Evolutionary conservation across 805 yeast genomes (phyloP).

Genomic region (Metschnikowia proteae): DNA sequence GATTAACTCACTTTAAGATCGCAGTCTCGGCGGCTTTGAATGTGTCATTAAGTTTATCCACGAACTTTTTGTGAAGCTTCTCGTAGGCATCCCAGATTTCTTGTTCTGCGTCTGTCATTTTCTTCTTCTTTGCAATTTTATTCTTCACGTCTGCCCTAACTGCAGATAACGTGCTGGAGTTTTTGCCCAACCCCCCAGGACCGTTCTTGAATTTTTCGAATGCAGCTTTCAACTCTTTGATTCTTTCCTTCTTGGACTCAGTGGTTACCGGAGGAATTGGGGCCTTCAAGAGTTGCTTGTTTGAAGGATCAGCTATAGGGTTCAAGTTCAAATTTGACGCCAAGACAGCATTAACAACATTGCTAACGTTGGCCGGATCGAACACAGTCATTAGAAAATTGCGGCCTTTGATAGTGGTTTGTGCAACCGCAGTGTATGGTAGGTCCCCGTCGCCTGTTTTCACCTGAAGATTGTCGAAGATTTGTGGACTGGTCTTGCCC

Average conservation of each 20-base stretch:
- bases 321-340: constrained; percentile 69
- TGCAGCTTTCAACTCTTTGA: constrained; percentile 59
- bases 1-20: constrained; percentile 30
- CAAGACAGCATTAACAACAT: constrained; percentile 66
- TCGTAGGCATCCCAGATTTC: constrained; percentile 62
- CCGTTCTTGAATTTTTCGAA: constrained; percentile 60
- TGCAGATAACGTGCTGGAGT: constrained; percentile 43
- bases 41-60: constrained; percentile 48
- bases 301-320: constrained; percentile 72
- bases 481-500: constrained; percentile 64
- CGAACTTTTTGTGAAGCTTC: constrained; percentile 61
- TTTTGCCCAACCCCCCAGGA: constrained; percentile 26
- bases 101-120: constrained; percentile 52
- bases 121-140: constrained; percentile 44
- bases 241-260: constrained; percentile 56
- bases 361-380: constrained; percentile 72
- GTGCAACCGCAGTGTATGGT: constrained; percentile 63
- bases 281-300: constrained; percentile 69
- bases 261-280: constrained; percentile 72
- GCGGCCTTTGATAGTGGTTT: constrained; percentile 66
- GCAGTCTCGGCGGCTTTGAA: constrained; percentile 43
- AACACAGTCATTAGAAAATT: constrained; percentile 75
- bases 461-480: constrained; percentile 60
- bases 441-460: constrained; percentile 43
- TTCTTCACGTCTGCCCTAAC: constrained; percentile 52